Base-by-base conservation (phyloP, 2,329 filamentous ascomycete genomes). In the Bipolaris cookei region DNA sequence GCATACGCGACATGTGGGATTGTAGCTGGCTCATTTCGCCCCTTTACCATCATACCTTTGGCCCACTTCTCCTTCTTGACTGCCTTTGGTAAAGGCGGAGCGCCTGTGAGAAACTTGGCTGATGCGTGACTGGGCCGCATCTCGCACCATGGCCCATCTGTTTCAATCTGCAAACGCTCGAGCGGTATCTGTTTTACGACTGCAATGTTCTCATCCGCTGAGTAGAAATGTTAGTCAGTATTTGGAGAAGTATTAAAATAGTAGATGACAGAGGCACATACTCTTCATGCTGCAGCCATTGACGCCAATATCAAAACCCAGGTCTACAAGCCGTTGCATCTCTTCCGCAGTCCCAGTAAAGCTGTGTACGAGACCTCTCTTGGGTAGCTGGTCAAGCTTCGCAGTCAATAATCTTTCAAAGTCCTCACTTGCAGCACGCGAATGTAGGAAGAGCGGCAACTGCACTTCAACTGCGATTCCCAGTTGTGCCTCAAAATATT, bases 61-160 rank as follows among this genome's bases (percentile, higher is more conserved):
- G 86, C 85, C 89, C 92, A 99, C 76, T 91, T 96, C 79, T 99
- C 95, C 79, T 97, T 98, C 83, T 98, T 99, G 28, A 97, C 90
- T 4, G 88, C 83, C 77, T 90, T 96, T 66, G 89, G 95, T 32
- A 91, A 79, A 50, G 87, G 83, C 0, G 89, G 88, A 1, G 90
- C 86, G 49, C 88, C 88, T 4, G 86, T 81, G 63, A 90, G 77
- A 63, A 89, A 90, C 76, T 89, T 89, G 68, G 89, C 90, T 2
- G 91, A 92, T 28, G 93, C 92, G 78, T 99, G 94, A 28, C 86
- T 91, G 0, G 92, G 89, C 21, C 95, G 83, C 57, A 99, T 94
- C 76, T 99, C 95, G 72, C 95, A 99, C 79, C 95, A 99, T 3
- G 95, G 95, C 2, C 95, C 95, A 74, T 99, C 95, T 0, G 95